Conservation (phyloP, 345 rosid species). For the Syzygium grande region DNA sequence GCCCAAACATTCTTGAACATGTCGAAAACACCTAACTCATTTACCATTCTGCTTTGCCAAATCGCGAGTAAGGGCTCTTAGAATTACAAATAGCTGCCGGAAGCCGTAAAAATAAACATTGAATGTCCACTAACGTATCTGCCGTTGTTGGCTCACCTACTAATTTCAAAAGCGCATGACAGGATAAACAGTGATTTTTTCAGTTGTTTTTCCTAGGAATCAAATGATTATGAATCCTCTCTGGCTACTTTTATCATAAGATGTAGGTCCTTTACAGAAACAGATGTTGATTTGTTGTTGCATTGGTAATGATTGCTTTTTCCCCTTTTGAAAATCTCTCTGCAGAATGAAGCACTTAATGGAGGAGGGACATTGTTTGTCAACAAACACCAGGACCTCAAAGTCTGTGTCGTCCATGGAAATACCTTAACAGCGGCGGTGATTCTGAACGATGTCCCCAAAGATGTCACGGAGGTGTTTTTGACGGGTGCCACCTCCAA, state of each 20-base stretch:
- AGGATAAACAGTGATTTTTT: neutral
- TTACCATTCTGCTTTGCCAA: neutral
- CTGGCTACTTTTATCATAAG: neutral
- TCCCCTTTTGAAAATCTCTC: neutral
- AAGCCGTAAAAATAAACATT: neutral
- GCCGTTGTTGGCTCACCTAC: neutral
- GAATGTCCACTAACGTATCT: neutral
- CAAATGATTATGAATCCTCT: neutral
- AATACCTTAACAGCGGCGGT: conserved; percentile 98
- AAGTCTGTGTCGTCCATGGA: conserved; percentile 92
- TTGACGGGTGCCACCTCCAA: conserved; percentile 97
- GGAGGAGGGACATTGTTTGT: conserved; percentile 96
- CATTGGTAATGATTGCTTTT: neutral
- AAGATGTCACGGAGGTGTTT: conserved; percentile 77
- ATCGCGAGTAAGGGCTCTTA: neutral
- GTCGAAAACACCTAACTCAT: neutral
- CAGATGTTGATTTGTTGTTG: neutral
- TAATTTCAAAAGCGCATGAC: neutral
- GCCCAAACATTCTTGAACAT: neutral
- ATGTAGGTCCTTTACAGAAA: neutral
- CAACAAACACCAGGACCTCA: conserved; percentile 67
- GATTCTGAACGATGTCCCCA: conserved; percentile 66
- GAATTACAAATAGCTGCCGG: neutral
- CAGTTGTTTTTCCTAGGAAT: neutral
- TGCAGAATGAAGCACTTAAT: conserved; percentile 87